A percentile compares a stretch with the other conserved stretches of the same genome.
Evolutionary conservation across 108 stramenopile genomes (phyloP).

Genomic region (Ochromonas danica): DNA sequence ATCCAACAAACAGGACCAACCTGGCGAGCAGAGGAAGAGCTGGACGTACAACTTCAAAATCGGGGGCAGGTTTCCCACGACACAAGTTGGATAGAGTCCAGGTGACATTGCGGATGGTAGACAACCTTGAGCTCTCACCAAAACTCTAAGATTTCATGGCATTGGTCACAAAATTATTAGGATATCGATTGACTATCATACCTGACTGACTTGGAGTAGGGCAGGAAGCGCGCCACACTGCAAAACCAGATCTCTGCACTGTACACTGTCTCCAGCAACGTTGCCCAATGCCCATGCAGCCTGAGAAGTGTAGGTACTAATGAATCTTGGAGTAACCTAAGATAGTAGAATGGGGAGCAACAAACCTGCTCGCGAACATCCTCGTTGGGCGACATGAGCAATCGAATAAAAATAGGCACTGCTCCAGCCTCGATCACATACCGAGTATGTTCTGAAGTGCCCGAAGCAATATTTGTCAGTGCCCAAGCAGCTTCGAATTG

Average conservation of each 20-base stretch:
- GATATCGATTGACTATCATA: too few species aligned
- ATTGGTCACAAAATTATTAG: too few species aligned
- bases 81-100: constrained; percentile 99
- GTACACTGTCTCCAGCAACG: constrained; percentile 95
- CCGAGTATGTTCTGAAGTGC: constrained; percentile 92
- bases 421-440: constrained; percentile 96
- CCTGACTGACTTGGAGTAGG: constrained; percentile 79
- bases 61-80: constrained; percentile 95
- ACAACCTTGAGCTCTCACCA: constrained; percentile 79
- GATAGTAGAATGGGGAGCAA: neutral
- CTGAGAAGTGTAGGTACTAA: constrained; percentile 62
- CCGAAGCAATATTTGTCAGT: constrained; percentile 96
- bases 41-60: constrained; percentile 84
- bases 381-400: constrained; percentile 83
- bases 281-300: constrained; percentile 98
- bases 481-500: constrained; percentile 99
- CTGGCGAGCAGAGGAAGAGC: constrained; percentile 82
- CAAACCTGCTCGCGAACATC: constrained; percentile 91
- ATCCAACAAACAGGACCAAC: too few species aligned
- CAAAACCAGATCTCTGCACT: constrained; percentile 90
- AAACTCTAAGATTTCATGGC: too few species aligned
- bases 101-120: constrained; percentile 96
- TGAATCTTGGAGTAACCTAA: neutral
- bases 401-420: constrained; percentile 90
- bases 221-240: constrained; percentile 81